These are phyloP conservation scores for Colletotrichum chrysophilum DNA, from an alignment of 2,329 filamentous ascomycete genomes.

Conservation along the genomic window DNA sequence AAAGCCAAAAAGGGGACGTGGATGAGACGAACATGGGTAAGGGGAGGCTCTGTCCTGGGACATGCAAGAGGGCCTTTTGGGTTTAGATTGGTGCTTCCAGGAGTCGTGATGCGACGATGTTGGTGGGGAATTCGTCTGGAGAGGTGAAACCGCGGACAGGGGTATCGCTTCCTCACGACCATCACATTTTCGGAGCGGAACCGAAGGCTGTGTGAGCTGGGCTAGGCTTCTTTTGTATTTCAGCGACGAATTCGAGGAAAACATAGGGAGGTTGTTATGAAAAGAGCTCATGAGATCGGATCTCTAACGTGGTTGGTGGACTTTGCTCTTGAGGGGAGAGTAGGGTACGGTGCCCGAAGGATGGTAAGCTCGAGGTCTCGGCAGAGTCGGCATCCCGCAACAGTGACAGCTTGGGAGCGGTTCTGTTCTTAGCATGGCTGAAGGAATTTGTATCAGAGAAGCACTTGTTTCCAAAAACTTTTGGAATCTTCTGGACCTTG, in stretches of 20 bases:
- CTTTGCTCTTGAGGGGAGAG: neutral
- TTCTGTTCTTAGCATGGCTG: neutral
- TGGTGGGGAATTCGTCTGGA: neutral
- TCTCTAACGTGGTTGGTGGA: neutral
- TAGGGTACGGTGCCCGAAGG: neutral
- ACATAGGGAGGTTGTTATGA: neutral
- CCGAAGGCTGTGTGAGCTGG: neutral
- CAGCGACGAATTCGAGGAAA: neutral
- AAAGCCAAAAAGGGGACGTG: neutral
- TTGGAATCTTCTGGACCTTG: neutral
- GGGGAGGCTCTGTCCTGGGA: neutral
- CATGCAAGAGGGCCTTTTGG: neutral
- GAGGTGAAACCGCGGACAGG: conserved; percentile 1
- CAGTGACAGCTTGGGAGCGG: neutral
- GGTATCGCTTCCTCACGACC: neutral
- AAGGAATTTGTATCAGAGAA: neutral
- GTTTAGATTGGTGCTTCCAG: neutral
- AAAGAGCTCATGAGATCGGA: neutral
- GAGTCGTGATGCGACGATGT: neutral
- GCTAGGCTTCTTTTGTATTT: neutral
- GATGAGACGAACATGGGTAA: conserved; percentile 20
- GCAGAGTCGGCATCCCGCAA: neutral
- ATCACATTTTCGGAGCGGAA: neutral
- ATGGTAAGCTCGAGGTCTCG: neutral
- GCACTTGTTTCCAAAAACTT: neutral